phyloP scores from a whole-genome alignment of 2,329 filamentous ascomycete genomes.

The Ophiostoma sp. region DNA sequence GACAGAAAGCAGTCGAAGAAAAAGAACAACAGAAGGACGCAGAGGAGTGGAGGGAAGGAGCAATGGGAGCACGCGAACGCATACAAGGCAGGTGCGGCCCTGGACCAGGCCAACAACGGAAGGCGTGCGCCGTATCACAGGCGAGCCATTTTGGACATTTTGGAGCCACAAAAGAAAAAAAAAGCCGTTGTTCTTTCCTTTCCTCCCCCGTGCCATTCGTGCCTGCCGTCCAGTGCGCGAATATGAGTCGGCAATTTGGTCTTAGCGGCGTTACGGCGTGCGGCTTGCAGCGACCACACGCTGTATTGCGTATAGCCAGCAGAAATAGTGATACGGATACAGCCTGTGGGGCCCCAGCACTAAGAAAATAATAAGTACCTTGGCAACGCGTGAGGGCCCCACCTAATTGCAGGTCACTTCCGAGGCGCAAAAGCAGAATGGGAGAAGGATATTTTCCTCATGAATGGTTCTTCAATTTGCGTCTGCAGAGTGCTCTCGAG shows the following conservation, averaged over 20 bases:
- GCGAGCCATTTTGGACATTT: not conserved
- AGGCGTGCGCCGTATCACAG: slow-evolving; percentile 16
- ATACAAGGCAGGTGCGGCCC: slow-evolving; percentile 3
- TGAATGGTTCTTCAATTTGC: not conserved
- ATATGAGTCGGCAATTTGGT: slow-evolving; percentile 23
- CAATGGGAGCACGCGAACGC: slow-evolving; percentile 4
- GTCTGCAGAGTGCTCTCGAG: not conserved
- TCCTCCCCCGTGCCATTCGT: slow-evolving; percentile 5
- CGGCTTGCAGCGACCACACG: not conserved
- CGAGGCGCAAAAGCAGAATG: slow-evolving; percentile 2
- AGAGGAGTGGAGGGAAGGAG: slow-evolving; percentile 2
- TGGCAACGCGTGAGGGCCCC: slow-evolving; percentile 10
- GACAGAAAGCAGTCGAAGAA: not conserved
- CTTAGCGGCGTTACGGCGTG: slow-evolving; percentile 20
- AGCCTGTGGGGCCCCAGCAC: slow-evolving; percentile 3
- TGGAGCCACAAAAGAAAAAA: not conserved
- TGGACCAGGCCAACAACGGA: slow-evolving; percentile 5
- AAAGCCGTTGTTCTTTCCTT: not conserved
- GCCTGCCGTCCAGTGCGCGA: slow-evolving; percentile 10
- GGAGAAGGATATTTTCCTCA: not conserved
- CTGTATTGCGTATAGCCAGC: slow-evolving; percentile 11
- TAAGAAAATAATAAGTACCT: slow-evolving; percentile 8
- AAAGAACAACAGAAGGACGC: not conserved
- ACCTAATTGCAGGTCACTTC: slow-evolving; percentile 18
- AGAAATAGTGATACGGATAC: not conserved